phyloP scores from a whole-genome alignment of 805 yeast genomes.

The Yamadazyma paraphyllophila region DNA sequence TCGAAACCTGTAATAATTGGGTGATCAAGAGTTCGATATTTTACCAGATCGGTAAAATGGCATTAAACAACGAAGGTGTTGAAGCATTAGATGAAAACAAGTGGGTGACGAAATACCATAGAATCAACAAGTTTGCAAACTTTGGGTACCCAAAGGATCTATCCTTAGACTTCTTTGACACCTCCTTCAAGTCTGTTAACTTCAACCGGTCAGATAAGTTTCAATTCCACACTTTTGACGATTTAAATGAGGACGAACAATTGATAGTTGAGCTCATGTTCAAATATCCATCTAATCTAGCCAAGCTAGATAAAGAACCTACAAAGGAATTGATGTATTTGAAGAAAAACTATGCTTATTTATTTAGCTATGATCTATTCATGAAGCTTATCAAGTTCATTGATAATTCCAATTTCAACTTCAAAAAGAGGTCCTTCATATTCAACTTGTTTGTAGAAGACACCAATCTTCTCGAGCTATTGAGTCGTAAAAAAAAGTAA shows the following conservation, averaged over 20 bases:
- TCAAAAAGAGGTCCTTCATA: conserved; percentile 60
- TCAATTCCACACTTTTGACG: conserved; percentile 9
- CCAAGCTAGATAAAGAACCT: conserved; percentile 50
- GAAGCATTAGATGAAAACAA: conserved; percentile 80
- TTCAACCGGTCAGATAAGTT: conserved; percentile 1
- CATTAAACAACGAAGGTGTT: conserved; percentile 72
- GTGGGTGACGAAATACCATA: conserved; percentile 48
- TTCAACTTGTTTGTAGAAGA: conserved; percentile 59
- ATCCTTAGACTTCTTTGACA: conserved; percentile 12
- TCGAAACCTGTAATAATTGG: conserved; percentile 39
- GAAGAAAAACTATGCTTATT: conserved; percentile 47
- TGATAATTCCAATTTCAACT: conserved; percentile 61
- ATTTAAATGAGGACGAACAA: conserved; percentile 14
- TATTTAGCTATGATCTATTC: conserved; percentile 57
- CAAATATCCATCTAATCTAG: conserved; percentile 46
- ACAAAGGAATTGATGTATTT: conserved; percentile 55
- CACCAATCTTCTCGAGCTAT: conserved; percentile 20
- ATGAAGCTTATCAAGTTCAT: conserved; percentile 46
- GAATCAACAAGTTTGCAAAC: conserved; percentile 16
- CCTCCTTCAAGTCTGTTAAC: background rate
- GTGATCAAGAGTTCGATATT: conserved; percentile 75
- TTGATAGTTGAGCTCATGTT: conserved; percentile 40
- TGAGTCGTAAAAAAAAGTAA: conserved; percentile 9
- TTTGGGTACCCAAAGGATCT: conserved; percentile 21
- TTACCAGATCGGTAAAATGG: conserved; percentile 70